These are phyloP conservation scores for Populus alba DNA, from an alignment of 345 rosid genomes.

Conservation along the genomic window DNA sequence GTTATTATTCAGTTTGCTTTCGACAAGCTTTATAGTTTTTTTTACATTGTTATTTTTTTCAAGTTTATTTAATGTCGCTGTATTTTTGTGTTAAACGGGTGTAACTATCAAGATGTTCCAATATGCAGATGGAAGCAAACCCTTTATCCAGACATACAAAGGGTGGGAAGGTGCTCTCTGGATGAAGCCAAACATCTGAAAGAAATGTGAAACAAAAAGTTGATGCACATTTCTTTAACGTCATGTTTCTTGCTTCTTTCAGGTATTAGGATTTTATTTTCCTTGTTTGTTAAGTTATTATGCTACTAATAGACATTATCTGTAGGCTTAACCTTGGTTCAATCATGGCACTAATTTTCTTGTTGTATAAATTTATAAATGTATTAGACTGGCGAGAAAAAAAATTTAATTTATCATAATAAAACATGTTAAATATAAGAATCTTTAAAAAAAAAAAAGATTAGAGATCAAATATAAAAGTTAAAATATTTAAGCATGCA, in stretches of 20 bases:
- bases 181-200: slow-evolving; percentile 72
- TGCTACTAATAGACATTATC: not conserved
- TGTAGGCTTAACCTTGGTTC: not conserved
- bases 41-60: no score
- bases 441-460: no score
- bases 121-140: slow-evolving; percentile 73
- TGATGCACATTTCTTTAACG: slow-evolving; percentile 11
- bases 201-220: slow-evolving; percentile 20
- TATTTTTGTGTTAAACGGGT: not conserved
- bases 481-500: no score
- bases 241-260: not conserved
- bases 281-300: not conserved
- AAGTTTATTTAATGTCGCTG: no score
- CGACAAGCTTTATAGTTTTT: no score
- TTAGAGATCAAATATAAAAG: no score
- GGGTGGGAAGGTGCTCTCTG: slow-evolving; percentile 57
- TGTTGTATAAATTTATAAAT: no score
- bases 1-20: no score
- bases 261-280: not conserved
- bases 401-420: no score
- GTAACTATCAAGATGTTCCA: not conserved
- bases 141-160: slow-evolving; percentile 53
- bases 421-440: no score
- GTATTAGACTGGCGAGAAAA: no score
- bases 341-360: slow-evolving; percentile 1